Evolutionary conservation across 768 basidiomycete species (phyloP).

Genomic region (Boletus rubroflammeus): DNA sequence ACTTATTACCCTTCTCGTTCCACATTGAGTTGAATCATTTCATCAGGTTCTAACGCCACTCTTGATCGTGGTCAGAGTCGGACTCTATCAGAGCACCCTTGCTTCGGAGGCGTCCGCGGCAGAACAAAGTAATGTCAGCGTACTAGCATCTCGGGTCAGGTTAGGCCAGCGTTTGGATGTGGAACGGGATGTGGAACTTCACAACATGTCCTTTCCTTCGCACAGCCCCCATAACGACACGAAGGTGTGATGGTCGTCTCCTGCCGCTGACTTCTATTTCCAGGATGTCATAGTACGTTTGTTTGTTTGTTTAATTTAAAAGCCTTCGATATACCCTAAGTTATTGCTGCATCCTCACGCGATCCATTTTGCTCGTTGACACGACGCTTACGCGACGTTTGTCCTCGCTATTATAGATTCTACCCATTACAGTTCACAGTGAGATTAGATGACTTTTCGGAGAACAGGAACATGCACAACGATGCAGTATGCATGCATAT

Average conservation of each 20-base stretch:
- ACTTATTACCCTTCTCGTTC: not conserved
- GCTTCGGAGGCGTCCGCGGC: not conserved
- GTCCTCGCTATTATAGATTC: not conserved
- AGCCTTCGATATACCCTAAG: not conserved
- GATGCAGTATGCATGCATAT: not conserved
- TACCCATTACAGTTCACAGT: not conserved
- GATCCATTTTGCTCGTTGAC: not conserved
- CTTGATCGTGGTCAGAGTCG: constrained; percentile 16
- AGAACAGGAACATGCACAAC: no score
- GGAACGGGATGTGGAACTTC: constrained; percentile 2
- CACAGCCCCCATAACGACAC: not conserved
- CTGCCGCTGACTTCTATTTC: not conserved
- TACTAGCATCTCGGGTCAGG: not conserved
- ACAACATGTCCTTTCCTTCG: not conserved
- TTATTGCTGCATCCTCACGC: not conserved
- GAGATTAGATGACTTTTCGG: no score
- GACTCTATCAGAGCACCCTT: constrained; percentile 2
- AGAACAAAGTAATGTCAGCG: not conserved
- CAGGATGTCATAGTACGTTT: not conserved
- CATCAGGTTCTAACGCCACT: constrained; percentile 16
- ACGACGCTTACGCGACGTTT: not conserved
- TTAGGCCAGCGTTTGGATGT: not conserved
- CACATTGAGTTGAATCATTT: not conserved
- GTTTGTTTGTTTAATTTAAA: not conserved
- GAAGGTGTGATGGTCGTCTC: not conserved